phyloP scores from a whole-genome alignment of 2,329 filamentous ascomycete genomes.

The Scedosporium aurantiacum region DNA sequence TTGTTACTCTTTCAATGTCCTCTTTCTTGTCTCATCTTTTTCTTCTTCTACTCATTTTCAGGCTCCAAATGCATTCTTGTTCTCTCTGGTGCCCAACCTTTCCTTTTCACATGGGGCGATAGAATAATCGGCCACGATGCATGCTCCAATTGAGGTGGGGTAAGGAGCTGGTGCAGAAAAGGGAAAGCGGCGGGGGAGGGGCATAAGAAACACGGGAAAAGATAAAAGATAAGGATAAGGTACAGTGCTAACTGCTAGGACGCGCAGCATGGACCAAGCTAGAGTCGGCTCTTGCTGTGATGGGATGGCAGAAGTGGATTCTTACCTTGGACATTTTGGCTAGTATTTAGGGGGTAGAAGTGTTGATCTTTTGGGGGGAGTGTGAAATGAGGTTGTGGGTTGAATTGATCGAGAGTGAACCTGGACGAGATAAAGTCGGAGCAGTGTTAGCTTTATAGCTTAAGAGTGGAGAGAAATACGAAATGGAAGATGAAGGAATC shows the following conservation, averaged over 20 bases:
- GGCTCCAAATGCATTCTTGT: background rate
- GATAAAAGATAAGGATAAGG: background rate
- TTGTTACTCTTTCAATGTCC: background rate
- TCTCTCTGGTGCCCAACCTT: background rate
- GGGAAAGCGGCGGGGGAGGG: background rate
- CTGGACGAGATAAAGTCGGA: background rate
- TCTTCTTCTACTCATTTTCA: background rate
- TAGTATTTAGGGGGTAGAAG: constrained; percentile 5
- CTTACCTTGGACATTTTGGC: constrained; percentile 24
- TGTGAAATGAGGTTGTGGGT: background rate
- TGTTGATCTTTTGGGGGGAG: background rate
- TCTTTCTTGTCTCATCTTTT: background rate
- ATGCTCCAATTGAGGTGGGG: too few relatives aligned
- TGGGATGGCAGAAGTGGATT: background rate
- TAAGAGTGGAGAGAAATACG: constrained; percentile 1
- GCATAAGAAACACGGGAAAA: background rate
- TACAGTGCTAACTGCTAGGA: background rate
- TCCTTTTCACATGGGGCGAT: too few relatives aligned
- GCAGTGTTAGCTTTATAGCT: background rate
- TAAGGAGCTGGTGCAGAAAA: background rate
- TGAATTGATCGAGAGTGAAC: background rate
- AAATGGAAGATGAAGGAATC: background rate
- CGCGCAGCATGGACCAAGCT: background rate
- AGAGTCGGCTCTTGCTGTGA: background rate
- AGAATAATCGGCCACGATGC: too few relatives aligned